Evolutionary conservation across 2,329 filamentous ascomycete genomes (phyloP), one percentile per base, ranked within the genome.

Genomic region (Pestalotiopsis sp.): DNA sequence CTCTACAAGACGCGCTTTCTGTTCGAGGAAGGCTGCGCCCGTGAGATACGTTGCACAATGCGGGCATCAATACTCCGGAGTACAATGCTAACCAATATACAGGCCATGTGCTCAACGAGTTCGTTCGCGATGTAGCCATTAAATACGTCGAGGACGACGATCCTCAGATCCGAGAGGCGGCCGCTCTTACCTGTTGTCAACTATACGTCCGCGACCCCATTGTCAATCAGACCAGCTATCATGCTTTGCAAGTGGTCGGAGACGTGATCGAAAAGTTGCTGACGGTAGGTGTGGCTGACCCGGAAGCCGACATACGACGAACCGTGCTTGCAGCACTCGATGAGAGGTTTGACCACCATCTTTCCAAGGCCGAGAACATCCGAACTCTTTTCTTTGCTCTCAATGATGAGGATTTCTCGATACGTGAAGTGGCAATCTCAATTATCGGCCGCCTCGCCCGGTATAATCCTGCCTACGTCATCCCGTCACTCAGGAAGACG

Each of bases 141-240:
- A 96, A 95, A 79, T 99, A 98, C 75, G 95, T 99, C 57, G 95
- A 99, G 74, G 96, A 97, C 71, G 95, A 98, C 74, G 97, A 97
- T 74, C 88, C 94, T 0, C 93, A 97, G 72, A 98, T 97, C 64
- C 90, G 96, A 69, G 95, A 97, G 80, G 96, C 96, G 17, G 95
- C 96, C 2, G 95, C 96, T 17, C 85, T 99, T 70, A 99, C 97
- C 4, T 98, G 96, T 81, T 99, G 97, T 77, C 97, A 99, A 79
- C 88, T 99, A 60, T 98, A 98, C 76, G 93, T 98, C 60, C 91
- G 94, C 74, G 97, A 99, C 78, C 96, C 96, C 0, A 98, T 99
- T 72, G 94, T 99, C 75, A 96, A 97, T 75, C 96, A 99, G 81
- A 98, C 95, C 6, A 98, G 96, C 78, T 93, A 95, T 72, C 96